Percentiles rank a stretch among this genome's conserved stretches.
Conservation (phyloP, 495 filamentous ascomycete species). For the Cercophora samala region DNA sequence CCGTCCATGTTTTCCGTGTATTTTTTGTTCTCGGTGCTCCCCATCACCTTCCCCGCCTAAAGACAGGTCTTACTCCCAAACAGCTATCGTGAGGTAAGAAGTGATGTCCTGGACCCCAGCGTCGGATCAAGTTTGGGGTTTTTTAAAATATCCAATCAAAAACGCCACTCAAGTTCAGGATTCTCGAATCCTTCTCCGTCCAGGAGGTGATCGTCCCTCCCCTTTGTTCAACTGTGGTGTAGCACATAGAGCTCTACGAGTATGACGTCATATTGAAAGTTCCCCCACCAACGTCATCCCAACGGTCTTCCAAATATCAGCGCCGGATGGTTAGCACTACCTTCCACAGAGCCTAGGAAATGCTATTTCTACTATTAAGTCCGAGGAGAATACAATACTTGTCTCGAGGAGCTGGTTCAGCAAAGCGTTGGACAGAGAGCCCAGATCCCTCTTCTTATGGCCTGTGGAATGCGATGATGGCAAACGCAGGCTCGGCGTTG, state of each 20-base stretch:
- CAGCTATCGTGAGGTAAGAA: too few species aligned
- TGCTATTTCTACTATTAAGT: background rate
- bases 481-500: background rate
- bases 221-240: background rate
- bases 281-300: background rate
- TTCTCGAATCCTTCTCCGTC: background rate
- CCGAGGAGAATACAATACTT: background rate
- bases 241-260: background rate
- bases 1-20: too few species aligned
- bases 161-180: background rate
- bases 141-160: background rate
- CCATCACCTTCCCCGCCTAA: too few species aligned
- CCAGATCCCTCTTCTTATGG: background rate
- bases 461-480: background rate
- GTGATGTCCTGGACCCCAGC: too few species aligned
- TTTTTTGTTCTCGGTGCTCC: too few species aligned
- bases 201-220: background rate
- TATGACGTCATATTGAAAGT: background rate
- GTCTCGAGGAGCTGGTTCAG: background rate
- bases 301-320: background rate
- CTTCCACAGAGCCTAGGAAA: background rate
- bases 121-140: too few species aligned
- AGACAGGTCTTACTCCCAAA: too few species aligned
- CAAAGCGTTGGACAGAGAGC: background rate
- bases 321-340: background rate